Evolutionary conservation across 2,329 filamentous ascomycete genomes (phyloP), one percentile per base, ranked within the genome.

Genomic region (Penicillium aurantiogriseum): DNA sequence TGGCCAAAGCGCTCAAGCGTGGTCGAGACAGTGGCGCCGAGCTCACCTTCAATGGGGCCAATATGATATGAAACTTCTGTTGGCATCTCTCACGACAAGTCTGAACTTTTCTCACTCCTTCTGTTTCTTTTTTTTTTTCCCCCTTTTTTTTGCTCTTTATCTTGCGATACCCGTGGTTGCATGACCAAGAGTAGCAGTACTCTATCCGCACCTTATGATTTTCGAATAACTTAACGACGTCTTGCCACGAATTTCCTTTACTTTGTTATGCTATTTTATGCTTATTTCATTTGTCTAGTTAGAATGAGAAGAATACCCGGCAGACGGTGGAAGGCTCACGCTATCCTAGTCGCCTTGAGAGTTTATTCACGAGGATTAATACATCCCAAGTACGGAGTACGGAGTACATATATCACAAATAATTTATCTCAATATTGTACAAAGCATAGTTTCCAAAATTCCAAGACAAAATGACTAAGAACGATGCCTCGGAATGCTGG

Each of bases 11-110:
- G 19, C 36, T 38, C 1, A 38, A 38, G 36, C 4, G 5, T 3
- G 36, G 36, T 19, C 4, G 36, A 4, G 36, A 38, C 36, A 2
- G 36, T 11, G 74, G 73, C 3, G 69, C 66, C 10, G 53, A 61
- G 1, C 40, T 73, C 50, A 53, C 65, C 7, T 48, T 71, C 40
- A 74, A 76, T 50, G 72, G 72, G 3, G 25, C 36, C 5, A 69
- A 66, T 35, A 52, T 69, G 46, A 65, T 74, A 33, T 35, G 71
- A 58, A 60, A 25, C 11, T 13, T 38, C n/a, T 45, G 17, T 35
- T 35, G 4, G 33, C 5, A 17, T 29, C 33, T 13, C 13, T 17
- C 13, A 15, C 5, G 13, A 35, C 33, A 35, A 17, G 33, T 35
- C 13, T 35, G 5, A 35, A 17, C 17, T 35, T 7, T 35, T 36